Evolutionary conservation across 495 filamentous ascomycete species (phyloP), one percentile per base, ranked within the genome.

Genomic region (Hypoxylon crocopeplum): DNA sequence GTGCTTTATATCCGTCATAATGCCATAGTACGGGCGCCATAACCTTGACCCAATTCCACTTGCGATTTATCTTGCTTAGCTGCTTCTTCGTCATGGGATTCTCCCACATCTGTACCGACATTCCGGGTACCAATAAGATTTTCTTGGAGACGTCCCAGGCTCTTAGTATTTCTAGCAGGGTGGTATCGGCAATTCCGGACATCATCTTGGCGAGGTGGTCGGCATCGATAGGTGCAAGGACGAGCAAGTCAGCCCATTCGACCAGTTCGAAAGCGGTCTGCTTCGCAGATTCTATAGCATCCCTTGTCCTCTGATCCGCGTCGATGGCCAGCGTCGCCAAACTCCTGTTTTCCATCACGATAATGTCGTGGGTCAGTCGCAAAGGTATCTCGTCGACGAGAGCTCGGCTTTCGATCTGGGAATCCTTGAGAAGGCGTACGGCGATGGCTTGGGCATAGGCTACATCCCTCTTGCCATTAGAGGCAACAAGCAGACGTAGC

Each of bases 81-180:
- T 96, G 91, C 63, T 89, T 86, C 71, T 85, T 86, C 16, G 87
- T 93, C 74, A 93, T 84, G 11, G 90, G 90, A 64, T 93, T 88
- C 68, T 92, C 84, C 91, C 91, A 96, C 84, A 89, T 88, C 49
- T 86, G 77, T 5, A 81, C 81, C 5, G 87, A 89, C 90, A 96
- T 93, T 37, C 87, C 89, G 0, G 91, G 91, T 11, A 94, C 84
- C 15, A 96, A 73, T 39, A 93, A 71, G 15, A 93, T 89, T 59
- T 90, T 87, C 74, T 94, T 94, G 1, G 85, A 84, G 3, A 89
- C 88, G 52, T 92, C 86, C 91, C 91, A 96, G 33, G 87, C 86
- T 21, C 91, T 83, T 34, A 96, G 68, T 4, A 93, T 82, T 32
- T 90, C 84, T 30, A 93, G 75, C 2, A 92, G 78, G 38, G 92